These are phyloP conservation scores for Mangifera indica DNA, from an alignment of 345 rosid genomes.

Conservation along the genomic window DNA sequence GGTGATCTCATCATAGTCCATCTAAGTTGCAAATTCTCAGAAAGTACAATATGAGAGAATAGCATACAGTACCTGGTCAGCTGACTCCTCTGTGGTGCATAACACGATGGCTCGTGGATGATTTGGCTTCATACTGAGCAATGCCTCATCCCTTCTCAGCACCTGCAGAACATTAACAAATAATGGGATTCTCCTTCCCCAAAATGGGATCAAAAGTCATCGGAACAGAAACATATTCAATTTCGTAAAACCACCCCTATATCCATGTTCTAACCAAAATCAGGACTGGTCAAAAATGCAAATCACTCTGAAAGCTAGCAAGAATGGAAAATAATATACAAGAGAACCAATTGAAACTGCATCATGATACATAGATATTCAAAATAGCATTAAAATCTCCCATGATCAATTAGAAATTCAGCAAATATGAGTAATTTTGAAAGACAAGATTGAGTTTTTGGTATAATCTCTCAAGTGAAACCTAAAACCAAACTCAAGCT, in stretches of 20 bases:
- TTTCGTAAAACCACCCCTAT: background rate
- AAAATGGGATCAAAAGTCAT: background rate
- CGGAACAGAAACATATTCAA: background rate
- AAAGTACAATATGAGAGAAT: background rate
- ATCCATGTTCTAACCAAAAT: background rate
- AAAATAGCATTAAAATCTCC: background rate
- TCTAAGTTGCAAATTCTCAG: background rate
- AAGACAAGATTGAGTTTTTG: background rate
- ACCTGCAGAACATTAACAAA: conserved; percentile 34
- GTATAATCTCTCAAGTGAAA: background rate
- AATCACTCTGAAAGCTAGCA: background rate
- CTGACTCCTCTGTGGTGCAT: conserved; percentile 58
- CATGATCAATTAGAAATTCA: background rate
- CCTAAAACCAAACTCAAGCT: background rate
- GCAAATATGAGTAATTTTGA: background rate
- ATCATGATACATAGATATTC: background rate
- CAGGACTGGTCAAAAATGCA: background rate
- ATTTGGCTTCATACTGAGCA: conserved; percentile 50
- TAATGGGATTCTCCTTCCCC: background rate
- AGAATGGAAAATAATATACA: background rate
- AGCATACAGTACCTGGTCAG: conserved; percentile 47
- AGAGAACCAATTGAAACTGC: background rate
- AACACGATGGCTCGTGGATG: conserved; percentile 67
- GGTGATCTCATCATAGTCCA: background rate
- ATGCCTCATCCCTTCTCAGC: conserved; percentile 51